Evolutionary conservation across 2,329 filamentous ascomycete genomes (phyloP).

Genomic region (Cercospora berteroae): DNA sequence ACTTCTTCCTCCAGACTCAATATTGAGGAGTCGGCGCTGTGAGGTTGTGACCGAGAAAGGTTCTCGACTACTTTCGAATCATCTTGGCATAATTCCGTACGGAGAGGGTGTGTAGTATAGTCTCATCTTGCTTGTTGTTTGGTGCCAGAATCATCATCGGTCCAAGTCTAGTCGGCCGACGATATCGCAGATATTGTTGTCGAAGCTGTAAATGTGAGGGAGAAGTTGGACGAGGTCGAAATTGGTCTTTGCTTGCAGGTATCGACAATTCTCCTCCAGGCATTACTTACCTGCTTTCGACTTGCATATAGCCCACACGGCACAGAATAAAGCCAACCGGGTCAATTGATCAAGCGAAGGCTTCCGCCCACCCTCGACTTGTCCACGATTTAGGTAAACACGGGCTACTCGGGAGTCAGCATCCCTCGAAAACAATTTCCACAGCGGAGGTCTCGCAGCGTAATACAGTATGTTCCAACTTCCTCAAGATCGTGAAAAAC

Average conservation of each 20-base stretch:
- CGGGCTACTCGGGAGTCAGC: too few species aligned
- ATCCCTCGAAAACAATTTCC: too few species aligned
- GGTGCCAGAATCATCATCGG: not conserved
- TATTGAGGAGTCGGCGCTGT: not conserved
- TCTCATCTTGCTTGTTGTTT: not conserved
- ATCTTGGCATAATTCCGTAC: not conserved
- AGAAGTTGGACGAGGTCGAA: not conserved
- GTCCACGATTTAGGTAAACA: too few species aligned
- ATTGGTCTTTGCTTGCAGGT: not conserved
- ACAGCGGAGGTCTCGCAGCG: too few species aligned
- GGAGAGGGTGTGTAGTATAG: not conserved
- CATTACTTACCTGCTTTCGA: not conserved
- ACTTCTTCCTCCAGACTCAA: not conserved
- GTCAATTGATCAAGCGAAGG: not conserved
- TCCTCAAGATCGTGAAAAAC: not conserved
- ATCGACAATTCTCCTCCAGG: not conserved
- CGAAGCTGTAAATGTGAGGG: not conserved
- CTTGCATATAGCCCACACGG: not conserved
- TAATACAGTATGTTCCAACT: too few species aligned
- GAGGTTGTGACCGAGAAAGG: not conserved
- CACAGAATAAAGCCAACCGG: not conserved
- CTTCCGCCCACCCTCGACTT: too few species aligned
- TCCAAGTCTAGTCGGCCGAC: too few species aligned
- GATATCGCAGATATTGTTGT: not conserved
- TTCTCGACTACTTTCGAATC: not conserved